Percentiles rank a stretch among this genome's conserved stretches.
Conservation (phyloP, 495 filamentous ascomycete species). For the Monascus purpureus region DNA sequence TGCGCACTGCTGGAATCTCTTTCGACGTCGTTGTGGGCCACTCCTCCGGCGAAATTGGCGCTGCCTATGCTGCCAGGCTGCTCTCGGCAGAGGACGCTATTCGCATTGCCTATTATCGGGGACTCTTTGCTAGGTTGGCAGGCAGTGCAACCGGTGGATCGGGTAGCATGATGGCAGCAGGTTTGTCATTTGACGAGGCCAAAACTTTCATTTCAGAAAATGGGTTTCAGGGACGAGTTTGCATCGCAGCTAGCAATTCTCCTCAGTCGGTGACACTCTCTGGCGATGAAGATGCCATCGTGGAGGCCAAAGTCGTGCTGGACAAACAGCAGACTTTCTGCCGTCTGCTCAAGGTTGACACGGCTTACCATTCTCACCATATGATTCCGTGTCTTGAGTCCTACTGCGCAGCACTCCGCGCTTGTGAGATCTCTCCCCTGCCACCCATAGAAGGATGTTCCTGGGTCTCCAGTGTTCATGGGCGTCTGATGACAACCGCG, state of each 20-base stretch:
- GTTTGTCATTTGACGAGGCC: constrained; percentile 29
- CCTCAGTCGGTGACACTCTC: constrained; percentile 22
- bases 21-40: constrained; percentile 22
- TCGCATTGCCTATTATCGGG: constrained; percentile 39
- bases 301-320: constrained; percentile 22
- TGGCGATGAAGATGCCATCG: constrained; percentile 31
- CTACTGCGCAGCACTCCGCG: constrained; percentile 22
- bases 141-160: constrained; percentile 4
- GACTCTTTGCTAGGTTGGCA: constrained; percentile 13
- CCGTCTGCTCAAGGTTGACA: constrained; percentile 23
- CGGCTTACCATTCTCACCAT: constrained; percentile 47
- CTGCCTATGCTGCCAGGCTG: constrained; percentile 22
- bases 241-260: constrained; percentile 22
- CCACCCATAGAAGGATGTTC: constrained; percentile 1
- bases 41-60: constrained; percentile 23
- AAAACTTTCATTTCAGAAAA: constrained; percentile 23
- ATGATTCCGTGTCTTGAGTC: constrained; percentile 31
- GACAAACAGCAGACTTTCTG: constrained; percentile 29
- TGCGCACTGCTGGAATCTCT: constrained; percentile 8
- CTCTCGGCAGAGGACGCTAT: constrained; percentile 28
- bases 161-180: constrained; percentile 43
- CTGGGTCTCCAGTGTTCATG: constrained; percentile 19
- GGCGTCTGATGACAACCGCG: neutral
- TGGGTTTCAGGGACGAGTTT: constrained; percentile 14
- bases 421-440: constrained; percentile 2